A percentile compares a stretch with the other conserved stretches of the same genome.
These are phyloP conservation scores for Camellia sinensis DNA, from an alignment of 148 eudicot genomes.

Conservation along the genomic window DNA sequence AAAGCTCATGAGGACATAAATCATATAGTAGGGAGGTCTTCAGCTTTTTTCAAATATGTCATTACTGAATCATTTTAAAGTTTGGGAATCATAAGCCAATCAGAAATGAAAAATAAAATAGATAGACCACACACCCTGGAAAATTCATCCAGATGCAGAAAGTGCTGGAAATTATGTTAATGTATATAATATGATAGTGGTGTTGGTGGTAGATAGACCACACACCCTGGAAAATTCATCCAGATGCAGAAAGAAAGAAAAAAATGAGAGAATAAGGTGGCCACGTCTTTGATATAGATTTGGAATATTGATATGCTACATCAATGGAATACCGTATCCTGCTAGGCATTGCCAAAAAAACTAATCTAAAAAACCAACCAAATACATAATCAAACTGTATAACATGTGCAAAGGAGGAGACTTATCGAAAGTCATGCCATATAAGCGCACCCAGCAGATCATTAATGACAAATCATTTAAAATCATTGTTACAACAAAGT, in stretches of 20 bases:
- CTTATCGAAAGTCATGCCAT: not conserved
- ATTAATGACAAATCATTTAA: not conserved
- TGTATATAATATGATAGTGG: too few relatives aligned
- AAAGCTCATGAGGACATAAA: not conserved
- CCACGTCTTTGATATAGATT: not conserved
- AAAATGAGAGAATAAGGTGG: not conserved
- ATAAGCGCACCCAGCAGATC: not conserved
- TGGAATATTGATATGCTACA: not conserved
- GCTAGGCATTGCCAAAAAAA: not conserved
- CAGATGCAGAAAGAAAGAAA: too few relatives aligned
- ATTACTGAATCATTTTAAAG: not conserved
- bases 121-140: too few relatives aligned
- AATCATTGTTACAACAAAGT: too few relatives aligned
- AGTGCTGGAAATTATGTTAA: too few relatives aligned
- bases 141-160: too few relatives aligned
- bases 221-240: too few relatives aligned
- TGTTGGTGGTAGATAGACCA: too few relatives aligned
- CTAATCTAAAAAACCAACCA: not conserved
- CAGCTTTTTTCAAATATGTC: not conserved
- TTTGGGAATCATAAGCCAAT: not conserved
- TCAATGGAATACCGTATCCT: not conserved
- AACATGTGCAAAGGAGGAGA: not conserved
- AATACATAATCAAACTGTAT: not conserved
- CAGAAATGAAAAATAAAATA: not conserved
- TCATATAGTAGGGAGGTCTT: not conserved